phyloP scores from a whole-genome alignment of 495 filamentous ascomycete genomes.

The Annulohypoxylon maeteangense region DNA sequence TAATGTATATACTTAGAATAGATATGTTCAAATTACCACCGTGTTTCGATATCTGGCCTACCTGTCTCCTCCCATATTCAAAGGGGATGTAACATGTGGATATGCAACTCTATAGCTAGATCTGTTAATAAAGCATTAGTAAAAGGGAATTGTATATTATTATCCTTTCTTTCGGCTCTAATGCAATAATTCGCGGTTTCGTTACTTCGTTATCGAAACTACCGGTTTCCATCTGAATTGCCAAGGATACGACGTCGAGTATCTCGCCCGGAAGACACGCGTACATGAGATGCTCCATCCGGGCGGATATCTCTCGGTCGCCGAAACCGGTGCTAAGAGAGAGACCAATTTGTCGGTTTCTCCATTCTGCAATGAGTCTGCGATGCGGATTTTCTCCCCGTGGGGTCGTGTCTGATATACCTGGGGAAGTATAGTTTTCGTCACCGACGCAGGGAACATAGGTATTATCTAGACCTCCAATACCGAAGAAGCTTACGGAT shows the following conservation, averaged over 20 bases:
- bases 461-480: neutral
- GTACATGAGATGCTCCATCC: neutral
- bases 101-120: neutral
- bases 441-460: slow-evolving; percentile 19
- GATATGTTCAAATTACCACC: neutral
- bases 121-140: neutral
- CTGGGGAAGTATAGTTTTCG: slow-evolving; percentile 29
- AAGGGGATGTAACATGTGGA: neutral
- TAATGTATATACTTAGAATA: slow-evolving; percentile 26
- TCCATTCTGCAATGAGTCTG: neutral
- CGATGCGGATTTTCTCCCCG: slow-evolving; percentile 19
- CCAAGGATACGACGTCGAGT: neutral
- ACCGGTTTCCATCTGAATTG: neutral
- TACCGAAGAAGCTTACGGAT: slow-evolving; percentile 24
- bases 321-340: neutral
- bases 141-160: neutral
- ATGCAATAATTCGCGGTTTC: no score
- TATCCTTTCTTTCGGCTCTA: neutral
- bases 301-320: slow-evolving; percentile 4
- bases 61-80: neutral
- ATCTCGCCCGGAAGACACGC: neutral
- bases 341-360: neutral
- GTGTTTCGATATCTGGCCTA: neutral
- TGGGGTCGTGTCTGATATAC: slow-evolving; percentile 30
- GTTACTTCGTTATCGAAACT: neutral